phyloP scores from a whole-genome alignment of 305 asterid genomes.

The Fraxinus angustifolia region DNA sequence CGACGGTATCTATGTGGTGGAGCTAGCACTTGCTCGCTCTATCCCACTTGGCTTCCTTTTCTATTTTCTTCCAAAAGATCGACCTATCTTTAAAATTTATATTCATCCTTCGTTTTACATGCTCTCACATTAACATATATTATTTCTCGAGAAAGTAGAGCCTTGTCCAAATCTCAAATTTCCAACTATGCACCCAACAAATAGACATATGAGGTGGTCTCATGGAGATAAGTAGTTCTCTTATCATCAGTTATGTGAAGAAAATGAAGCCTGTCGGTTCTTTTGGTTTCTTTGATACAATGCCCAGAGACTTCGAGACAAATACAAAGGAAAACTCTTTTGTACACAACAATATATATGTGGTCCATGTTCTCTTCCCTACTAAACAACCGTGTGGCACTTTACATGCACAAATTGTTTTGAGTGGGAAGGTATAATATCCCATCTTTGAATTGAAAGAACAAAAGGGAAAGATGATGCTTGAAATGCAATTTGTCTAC shows the following conservation, averaged over 20 bases:
- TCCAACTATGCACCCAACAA: neutral
- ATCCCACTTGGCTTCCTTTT: neutral
- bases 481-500: conserved; percentile 46
- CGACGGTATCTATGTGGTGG: neutral
- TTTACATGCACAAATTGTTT: conserved; percentile 31
- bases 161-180: neutral
- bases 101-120: neutral
- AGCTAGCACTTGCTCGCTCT: neutral
- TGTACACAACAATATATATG: conserved; percentile 35
- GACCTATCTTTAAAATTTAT: neutral
- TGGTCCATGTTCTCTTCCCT: conserved; percentile 25
- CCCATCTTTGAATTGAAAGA: conserved; percentile 41
- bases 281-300: conserved; percentile 19
- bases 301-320: conserved; percentile 38
- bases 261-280: conserved; percentile 28
- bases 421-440: conserved; percentile 42
- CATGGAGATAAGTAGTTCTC: conserved; percentile 18
- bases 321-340: conserved; percentile 16
- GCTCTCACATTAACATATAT: neutral
- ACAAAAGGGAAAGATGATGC: conserved; percentile 32
- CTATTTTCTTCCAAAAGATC: neutral
- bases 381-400: conserved; percentile 23
- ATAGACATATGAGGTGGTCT: neutral
- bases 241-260: conserved; percentile 19
- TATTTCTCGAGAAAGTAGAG: neutral